Evolutionary conservation across 2,329 filamentous ascomycete species (phyloP).

Genomic region (Hymenotorrendiella dingleyae): DNA sequence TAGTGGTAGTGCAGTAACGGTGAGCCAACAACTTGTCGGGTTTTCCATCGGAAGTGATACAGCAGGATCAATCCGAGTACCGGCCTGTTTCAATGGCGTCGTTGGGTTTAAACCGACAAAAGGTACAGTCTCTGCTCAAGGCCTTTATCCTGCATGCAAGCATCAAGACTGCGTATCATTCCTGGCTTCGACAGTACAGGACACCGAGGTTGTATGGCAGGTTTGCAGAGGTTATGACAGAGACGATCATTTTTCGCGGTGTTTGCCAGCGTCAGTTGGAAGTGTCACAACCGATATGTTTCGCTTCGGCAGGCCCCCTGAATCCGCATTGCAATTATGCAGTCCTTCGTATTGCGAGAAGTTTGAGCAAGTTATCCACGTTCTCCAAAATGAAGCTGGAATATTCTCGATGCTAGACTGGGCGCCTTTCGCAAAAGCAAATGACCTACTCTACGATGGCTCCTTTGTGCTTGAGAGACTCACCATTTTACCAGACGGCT

Average conservation of each 20-base stretch:
- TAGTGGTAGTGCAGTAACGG: slow-evolving; percentile 46
- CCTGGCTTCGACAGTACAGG: slow-evolving; percentile 38
- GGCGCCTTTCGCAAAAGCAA: slow-evolving; percentile 41
- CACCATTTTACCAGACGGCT: slow-evolving; percentile 34
- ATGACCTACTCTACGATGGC: slow-evolving; percentile 45
- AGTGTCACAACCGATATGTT: not conserved
- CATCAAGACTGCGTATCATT: slow-evolving; percentile 49
- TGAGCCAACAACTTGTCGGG: slow-evolving; percentile 43
- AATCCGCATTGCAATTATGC: slow-evolving; percentile 37
- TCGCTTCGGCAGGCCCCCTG: slow-evolving; percentile 43
- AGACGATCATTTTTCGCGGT: slow-evolving; percentile 46
- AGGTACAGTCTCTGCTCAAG: slow-evolving; percentile 41
- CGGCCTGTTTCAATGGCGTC: slow-evolving; percentile 44
- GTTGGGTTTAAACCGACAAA: slow-evolving; percentile 44
- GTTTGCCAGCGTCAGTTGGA: slow-evolving; percentile 21
- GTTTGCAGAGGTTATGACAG: slow-evolving; percentile 40
- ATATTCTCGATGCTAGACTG: slow-evolving; percentile 33
- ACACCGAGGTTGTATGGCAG: slow-evolving; percentile 44
- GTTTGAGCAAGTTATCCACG: slow-evolving; percentile 38
- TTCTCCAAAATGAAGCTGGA: slow-evolving; percentile 34
- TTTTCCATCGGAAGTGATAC: slow-evolving; percentile 50
- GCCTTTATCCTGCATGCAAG: slow-evolving; percentile 45
- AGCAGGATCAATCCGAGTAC: slow-evolving; percentile 46
- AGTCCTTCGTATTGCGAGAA: slow-evolving; percentile 34
- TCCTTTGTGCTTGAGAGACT: slow-evolving; percentile 47